A percentile compares a stretch with the other conserved stretches of the same genome.
Evolutionary conservation across 768 basidiomycete species (phyloP).

Genomic region (Auricularia sp.): DNA sequence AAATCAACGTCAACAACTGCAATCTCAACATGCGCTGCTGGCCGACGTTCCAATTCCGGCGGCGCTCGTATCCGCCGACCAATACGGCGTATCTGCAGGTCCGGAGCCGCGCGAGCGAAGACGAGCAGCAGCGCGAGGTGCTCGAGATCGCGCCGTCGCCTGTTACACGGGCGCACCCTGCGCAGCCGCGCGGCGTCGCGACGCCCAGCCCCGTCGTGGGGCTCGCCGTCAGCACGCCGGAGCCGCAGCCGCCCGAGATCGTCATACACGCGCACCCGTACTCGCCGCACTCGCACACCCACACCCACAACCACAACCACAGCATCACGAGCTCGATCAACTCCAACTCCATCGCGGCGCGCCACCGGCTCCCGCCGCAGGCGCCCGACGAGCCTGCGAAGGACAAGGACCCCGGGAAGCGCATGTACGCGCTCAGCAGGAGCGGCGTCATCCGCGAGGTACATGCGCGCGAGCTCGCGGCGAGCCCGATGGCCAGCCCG

Average conservation of each 20-base stretch:
- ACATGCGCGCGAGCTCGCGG: not conserved
- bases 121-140: not conserved
- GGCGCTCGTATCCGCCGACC: too few species aligned
- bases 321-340: not conserved
- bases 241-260: not conserved
- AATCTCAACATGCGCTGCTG: too few species aligned
- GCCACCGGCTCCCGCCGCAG: not conserved
- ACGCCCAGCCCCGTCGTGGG: not conserved
- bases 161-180: too few species aligned
- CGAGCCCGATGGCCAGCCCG: not conserved
- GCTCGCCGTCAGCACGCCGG: not conserved
- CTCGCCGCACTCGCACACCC: not conserved
- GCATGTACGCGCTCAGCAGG: not conserved
- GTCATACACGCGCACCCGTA: not conserved
- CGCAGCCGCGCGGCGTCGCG: not conserved
- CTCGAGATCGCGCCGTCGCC: not conserved
- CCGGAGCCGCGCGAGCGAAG: not conserved
- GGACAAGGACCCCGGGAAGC: not conserved
- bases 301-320: not conserved
- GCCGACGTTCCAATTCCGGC: too few species aligned
- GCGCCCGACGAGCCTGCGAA: not conserved
- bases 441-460: not conserved
- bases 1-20: too few species aligned
- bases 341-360: not conserved
- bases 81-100: not conserved